Conservation (phyloP, 2,329 filamentous ascomycete genomes). For the Dothideomycetes sp. region DNA sequence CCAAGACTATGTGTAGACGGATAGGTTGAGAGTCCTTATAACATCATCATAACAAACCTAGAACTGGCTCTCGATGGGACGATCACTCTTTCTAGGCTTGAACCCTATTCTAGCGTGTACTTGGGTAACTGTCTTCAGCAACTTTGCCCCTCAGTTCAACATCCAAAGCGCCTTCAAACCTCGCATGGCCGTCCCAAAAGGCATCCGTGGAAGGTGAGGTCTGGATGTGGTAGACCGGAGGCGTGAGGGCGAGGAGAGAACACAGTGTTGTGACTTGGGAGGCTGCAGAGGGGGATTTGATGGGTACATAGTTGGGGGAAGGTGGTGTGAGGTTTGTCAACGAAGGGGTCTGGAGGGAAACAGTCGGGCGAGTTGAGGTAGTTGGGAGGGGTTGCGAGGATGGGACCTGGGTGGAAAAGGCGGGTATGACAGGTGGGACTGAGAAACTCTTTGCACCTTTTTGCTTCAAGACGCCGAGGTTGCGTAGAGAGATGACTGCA, state of each 20-base stretch:
- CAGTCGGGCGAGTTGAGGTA: background rate
- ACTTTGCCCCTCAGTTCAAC: background rate
- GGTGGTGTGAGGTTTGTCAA: background rate
- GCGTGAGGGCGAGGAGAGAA: background rate
- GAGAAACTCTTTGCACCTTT: background rate
- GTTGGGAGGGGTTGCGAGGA: background rate
- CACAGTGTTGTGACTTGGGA: background rate
- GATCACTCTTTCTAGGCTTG: too few relatives aligned
- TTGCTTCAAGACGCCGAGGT: background rate
- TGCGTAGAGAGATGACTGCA: conserved; percentile 4
- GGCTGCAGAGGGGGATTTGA: background rate
- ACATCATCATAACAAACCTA: too few relatives aligned
- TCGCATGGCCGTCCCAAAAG: conserved; percentile 5
- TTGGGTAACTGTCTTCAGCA: too few relatives aligned
- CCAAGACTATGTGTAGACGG: too few relatives aligned
- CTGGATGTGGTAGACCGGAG: conserved; percentile 3
- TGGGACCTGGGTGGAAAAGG: conserved; percentile 2
- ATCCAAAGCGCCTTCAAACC: conserved; percentile 2
- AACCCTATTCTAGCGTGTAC: too few relatives aligned
- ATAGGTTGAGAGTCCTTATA: too few relatives aligned
- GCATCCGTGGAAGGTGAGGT: background rate
- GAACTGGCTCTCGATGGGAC: too few relatives aligned
- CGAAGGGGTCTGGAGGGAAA: background rate
- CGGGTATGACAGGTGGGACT: conserved; percentile 1
- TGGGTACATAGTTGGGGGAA: background rate